Percentiles rank a stretch among this genome's conserved stretches.
Conservation (phyloP, 306 rosid genomes). For the Dalbergia oliveri region DNA sequence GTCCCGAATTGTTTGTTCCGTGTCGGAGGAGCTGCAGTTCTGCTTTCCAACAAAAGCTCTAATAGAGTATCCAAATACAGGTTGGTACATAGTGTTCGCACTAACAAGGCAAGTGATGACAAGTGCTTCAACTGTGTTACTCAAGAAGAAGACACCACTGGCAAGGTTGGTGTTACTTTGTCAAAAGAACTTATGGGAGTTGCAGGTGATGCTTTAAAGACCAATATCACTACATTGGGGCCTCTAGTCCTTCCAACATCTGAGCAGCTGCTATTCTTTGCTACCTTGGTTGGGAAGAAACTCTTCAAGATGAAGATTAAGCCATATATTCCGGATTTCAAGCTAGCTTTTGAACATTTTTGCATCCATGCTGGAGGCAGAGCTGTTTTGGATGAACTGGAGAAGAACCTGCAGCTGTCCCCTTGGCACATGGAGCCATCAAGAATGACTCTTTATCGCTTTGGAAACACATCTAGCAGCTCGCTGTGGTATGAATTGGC, state of each 20-base stretch:
- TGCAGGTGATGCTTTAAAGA: no score
- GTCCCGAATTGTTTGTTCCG: conserved; percentile 86
- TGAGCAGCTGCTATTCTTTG: conserved; percentile 79
- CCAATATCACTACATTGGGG: conserved; percentile 85
- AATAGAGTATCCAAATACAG: conserved; percentile 76
- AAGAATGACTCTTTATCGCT: conserved; percentile 82
- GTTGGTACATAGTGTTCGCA: conserved; percentile 77
- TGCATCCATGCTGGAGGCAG: no score
- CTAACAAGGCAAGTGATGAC: conserved; percentile 81
- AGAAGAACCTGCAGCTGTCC: conserved; percentile 81
- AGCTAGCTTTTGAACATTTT: conserved; percentile 86
- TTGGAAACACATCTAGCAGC: conserved; percentile 92
- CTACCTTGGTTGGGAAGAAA: conserved; percentile 73
- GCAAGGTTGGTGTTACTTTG: conserved; percentile 81
- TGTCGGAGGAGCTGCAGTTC: conserved; percentile 87
- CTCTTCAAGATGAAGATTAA: conserved; percentile 83
- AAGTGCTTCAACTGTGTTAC: conserved; percentile 81
- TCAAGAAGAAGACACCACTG: conserved; percentile 79
- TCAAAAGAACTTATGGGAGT: conserved; percentile 92
- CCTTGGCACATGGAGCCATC: conserved; percentile 96
- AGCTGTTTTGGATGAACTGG: conserved; percentile 58
- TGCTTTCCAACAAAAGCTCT: conserved; percentile 76
- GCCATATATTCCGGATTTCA: conserved; percentile 87
- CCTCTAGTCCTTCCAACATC: conserved; percentile 89
- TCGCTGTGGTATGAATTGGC: no score